These are phyloP conservation scores for Alternaria sp. DNA, from an alignment of 2,329 filamentous ascomycete species.

Conservation along the genomic window DNA sequence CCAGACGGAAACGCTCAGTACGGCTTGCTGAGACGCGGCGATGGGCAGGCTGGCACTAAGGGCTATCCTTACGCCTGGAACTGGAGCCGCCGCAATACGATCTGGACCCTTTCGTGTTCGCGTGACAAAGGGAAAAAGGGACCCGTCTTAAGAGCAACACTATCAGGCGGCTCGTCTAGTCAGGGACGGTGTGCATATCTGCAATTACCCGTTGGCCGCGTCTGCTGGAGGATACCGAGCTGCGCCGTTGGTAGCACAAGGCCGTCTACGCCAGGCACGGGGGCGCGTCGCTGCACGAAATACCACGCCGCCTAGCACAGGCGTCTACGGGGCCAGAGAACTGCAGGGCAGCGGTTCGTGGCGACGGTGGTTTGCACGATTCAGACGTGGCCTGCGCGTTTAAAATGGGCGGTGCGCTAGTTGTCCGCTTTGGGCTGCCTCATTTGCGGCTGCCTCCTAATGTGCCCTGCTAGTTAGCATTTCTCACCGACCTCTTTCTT, in stretches of 20 bases:
- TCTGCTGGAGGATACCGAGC: slow-evolving; percentile 1
- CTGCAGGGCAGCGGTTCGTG: slow-evolving; percentile 24
- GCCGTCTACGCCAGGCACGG: slow-evolving; percentile 9
- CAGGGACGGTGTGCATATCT: slow-evolving; percentile 23
- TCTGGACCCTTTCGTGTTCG: slow-evolving; percentile 20
- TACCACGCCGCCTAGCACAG: slow-evolving; percentile 30
- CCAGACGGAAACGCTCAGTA: slow-evolving; percentile 9
- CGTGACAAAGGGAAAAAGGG: slow-evolving; percentile 3
- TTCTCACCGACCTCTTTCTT: slow-evolving; percentile 39
- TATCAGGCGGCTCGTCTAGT: slow-evolving; percentile 20
- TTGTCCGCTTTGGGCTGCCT: slow-evolving; percentile 33
- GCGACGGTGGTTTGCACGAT: slow-evolving; percentile 20
- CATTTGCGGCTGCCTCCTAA: slow-evolving; percentile 48
- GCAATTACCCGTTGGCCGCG: slow-evolving; percentile 17
- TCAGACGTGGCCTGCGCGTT: slow-evolving; percentile 34
- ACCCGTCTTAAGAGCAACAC: slow-evolving; percentile 1
- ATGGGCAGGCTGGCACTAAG: slow-evolving; percentile 12
- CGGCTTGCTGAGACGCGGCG: slow-evolving; percentile 7
- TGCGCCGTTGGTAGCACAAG: slow-evolving; percentile 7
- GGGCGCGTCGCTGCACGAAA: slow-evolving; percentile 25
- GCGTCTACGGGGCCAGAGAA: slow-evolving; percentile 21
- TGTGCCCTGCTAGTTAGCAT: slow-evolving; percentile 36
- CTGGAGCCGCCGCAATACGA: slow-evolving; percentile 21
- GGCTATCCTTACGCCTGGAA: slow-evolving; percentile 16
- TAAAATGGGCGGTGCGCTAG: slow-evolving; percentile 35